Percentiles rank a stretch among this genome's conserved stretches.
These are phyloP conservation scores for Zymoseptoria pseudotritici DNA, from an alignment of 2,329 filamentous ascomycete species.

Conservation along the genomic window DNA sequence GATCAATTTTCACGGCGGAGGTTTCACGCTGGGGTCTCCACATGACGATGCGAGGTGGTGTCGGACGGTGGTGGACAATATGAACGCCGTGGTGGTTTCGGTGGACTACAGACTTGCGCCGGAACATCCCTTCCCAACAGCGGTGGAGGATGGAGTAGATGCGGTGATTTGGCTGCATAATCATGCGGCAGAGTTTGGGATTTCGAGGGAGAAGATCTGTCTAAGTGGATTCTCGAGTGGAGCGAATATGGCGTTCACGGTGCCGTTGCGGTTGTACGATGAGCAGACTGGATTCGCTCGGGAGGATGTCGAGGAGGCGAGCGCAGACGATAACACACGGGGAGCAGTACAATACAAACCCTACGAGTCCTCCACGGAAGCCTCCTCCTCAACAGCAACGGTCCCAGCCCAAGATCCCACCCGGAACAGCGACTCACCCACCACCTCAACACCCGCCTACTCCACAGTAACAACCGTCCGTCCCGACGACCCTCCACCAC, in stretches of 20 bases:
- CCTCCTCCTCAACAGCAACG: constrained; percentile 5
- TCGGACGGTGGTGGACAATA: constrained; percentile 47
- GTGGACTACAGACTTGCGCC: constrained; percentile 57
- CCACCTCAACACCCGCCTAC: constrained; percentile 6
- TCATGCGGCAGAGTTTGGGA: constrained; percentile 48
- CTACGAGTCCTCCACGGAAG: constrained; percentile 12
- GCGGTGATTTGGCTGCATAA: constrained; percentile 52
- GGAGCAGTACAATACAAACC: background rate
- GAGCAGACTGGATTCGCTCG: constrained; percentile 32
- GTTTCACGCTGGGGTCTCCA: constrained; percentile 53
- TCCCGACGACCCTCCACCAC: constrained; percentile 11
- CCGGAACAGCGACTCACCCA: background rate
- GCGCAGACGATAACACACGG: background rate
- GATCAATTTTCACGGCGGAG: constrained; percentile 59
- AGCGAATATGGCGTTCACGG: constrained; percentile 55
- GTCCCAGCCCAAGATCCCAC: background rate
- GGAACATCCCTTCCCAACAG: constrained; percentile 55
- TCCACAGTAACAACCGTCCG: constrained; percentile 15
- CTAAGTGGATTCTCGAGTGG: constrained; percentile 58
- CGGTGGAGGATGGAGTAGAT: constrained; percentile 57
- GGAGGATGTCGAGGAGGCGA: background rate
- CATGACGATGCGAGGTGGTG: constrained; percentile 57
- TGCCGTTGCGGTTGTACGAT: constrained; percentile 51
- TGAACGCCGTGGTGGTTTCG: constrained; percentile 51
- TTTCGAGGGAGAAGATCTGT: constrained; percentile 51